Conservation (phyloP, 1,284 basidiomycete species). For the Ustilago tritici region DNA sequence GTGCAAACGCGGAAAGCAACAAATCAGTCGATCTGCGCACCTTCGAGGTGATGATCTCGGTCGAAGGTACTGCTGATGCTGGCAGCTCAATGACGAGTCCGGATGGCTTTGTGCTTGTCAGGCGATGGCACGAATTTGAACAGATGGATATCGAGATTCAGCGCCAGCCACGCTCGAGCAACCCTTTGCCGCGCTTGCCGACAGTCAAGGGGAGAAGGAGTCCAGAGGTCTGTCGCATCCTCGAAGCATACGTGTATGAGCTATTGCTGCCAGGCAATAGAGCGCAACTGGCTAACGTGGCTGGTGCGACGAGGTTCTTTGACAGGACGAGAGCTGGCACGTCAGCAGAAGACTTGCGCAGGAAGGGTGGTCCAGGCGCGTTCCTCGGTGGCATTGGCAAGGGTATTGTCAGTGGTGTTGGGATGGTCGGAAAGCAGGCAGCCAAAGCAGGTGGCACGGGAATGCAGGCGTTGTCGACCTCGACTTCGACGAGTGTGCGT, state of each 20-base stretch:
- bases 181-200: slow-evolving; percentile 51
- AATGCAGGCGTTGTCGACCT: slow-evolving; percentile 25
- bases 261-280: slow-evolving; percentile 45
- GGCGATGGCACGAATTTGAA: slow-evolving; percentile 65
- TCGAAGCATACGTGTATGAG: slow-evolving; percentile 56
- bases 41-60: slow-evolving; percentile 64
- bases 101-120: slow-evolving; percentile 63
- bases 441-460: slow-evolving; percentile 41
- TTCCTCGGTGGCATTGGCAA: slow-evolving; percentile 56
- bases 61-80: slow-evolving; percentile 47
- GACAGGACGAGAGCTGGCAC: slow-evolving; percentile 62
- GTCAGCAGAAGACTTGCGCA: slow-evolving; percentile 35
- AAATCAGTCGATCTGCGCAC: slow-evolving; percentile 53
- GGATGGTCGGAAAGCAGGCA: slow-evolving; percentile 57
- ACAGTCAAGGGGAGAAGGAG: slow-evolving; percentile 49
- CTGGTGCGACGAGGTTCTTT: slow-evolving; percentile 56
- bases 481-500: slow-evolving; percentile 6
- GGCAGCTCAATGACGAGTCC: slow-evolving; percentile 19
- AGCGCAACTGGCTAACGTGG: slow-evolving; percentile 21
- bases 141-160: slow-evolving; percentile 57
- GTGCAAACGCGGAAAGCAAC: slow-evolving; percentile 50
- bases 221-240: slow-evolving; percentile 37
- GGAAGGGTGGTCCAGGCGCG: slow-evolving; percentile 33
- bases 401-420: slow-evolving; percentile 59
- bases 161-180: slow-evolving; percentile 47